These are phyloP conservation scores for Dactylellina cionopaga DNA, from an alignment of 2,329 filamentous ascomycete genomes.

Conservation along the genomic window DNA sequence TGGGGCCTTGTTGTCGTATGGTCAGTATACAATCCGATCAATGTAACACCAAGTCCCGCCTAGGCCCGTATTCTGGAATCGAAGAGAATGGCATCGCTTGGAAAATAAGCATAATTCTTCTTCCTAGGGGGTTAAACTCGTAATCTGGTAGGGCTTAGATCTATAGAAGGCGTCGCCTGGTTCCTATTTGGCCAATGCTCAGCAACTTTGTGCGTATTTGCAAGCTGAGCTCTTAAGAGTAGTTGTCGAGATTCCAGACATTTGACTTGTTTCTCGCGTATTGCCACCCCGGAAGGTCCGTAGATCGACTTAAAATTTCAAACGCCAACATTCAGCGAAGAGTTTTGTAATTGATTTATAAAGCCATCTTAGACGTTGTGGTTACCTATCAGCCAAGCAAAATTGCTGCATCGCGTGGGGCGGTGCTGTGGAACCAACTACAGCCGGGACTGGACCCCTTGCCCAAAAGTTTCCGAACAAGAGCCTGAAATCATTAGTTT, in stretches of 20 bases:
- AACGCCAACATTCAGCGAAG: background rate
- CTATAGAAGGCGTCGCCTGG: slow-evolving; percentile 14
- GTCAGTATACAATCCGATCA: no score
- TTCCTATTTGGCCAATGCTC: background rate
- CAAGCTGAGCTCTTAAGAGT: background rate
- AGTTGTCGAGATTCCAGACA: background rate
- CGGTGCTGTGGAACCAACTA: slow-evolving; percentile 12
- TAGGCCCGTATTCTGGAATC: background rate
- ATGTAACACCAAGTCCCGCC: no score
- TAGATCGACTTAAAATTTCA: background rate
- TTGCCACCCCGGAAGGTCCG: slow-evolving; percentile 1
- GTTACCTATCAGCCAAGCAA: slow-evolving; percentile 42
- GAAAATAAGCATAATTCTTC: slow-evolving; percentile 40
- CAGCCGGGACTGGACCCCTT: slow-evolving; percentile 23
- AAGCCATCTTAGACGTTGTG: background rate
- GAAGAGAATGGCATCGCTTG: slow-evolving; percentile 19
- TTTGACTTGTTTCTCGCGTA: no score
- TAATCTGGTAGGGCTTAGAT: slow-evolving; percentile 42
- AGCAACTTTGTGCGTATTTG: no score
- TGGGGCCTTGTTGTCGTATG: no score
- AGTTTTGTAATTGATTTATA: slow-evolving; percentile 6
- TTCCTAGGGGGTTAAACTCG: background rate
- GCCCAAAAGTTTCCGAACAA: slow-evolving; percentile 22
- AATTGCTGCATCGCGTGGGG: slow-evolving; percentile 17
- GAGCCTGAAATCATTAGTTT: slow-evolving; percentile 2